Conservation (phyloP, 768 basidiomycete genomes). For the Grammothele lineata region DNA sequence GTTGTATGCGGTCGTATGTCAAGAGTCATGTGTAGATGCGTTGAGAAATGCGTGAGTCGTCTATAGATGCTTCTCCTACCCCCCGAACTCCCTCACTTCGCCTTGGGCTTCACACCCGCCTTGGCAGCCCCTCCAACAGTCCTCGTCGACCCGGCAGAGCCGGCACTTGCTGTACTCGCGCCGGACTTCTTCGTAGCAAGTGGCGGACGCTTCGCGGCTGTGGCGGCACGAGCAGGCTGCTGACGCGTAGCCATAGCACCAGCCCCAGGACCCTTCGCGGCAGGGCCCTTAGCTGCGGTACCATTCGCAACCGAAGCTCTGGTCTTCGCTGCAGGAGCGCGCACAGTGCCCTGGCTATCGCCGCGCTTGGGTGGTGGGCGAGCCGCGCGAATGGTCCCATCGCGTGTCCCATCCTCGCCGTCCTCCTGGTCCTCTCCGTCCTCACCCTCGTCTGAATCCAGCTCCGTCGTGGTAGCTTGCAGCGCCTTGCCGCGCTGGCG, state of each 20-base stretch:
- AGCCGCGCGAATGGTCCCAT: slow-evolving; percentile 2
- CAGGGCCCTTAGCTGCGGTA: too few relatives aligned
- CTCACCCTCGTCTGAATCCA: neutral
- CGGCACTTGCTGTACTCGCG: neutral
- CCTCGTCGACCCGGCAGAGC: neutral
- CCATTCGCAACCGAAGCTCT: too few relatives aligned
- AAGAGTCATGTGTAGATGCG: slow-evolving; percentile 1
- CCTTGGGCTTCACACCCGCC: neutral
- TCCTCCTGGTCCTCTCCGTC: neutral
- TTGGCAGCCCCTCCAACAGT: neutral
- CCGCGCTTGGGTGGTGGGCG: slow-evolving; percentile 5
- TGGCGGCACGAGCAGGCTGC: too few relatives aligned
- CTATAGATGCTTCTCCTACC: slow-evolving; percentile 3
- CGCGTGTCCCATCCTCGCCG: neutral
- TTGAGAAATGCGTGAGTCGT: too few relatives aligned
- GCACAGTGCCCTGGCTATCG: slow-evolving; percentile 9
- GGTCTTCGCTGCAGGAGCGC: neutral
- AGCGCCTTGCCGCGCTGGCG: slow-evolving; percentile 1
- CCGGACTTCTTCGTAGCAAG: slow-evolving; percentile 3
- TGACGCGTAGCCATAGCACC: too few relatives aligned
- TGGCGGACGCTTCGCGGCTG: neutral
- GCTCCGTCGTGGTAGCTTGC: neutral
- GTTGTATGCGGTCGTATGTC: neutral
- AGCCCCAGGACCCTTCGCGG: too few relatives aligned
- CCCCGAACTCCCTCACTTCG: neutral